These are phyloP conservation scores for Podospora bellae-mahoneyi DNA, from an alignment of 495 filamentous ascomycete genomes.

Conservation along the genomic window DNA sequence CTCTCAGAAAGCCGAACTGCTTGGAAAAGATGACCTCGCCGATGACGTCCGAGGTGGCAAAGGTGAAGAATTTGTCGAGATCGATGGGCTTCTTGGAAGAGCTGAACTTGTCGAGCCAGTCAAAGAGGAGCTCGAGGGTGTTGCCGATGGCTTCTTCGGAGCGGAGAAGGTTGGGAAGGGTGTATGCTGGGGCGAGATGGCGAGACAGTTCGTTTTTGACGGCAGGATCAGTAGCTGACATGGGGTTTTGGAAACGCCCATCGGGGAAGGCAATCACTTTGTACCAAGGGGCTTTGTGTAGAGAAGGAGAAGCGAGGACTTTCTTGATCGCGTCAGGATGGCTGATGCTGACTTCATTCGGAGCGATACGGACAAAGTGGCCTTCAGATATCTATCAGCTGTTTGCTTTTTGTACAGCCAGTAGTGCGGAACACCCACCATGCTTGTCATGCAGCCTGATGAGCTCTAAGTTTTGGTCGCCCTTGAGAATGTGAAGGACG, in stretches of 20 bases:
- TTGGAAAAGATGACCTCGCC: constrained; percentile 37
- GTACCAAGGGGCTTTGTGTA: constrained; percentile 33
- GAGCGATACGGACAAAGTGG: constrained; percentile 47
- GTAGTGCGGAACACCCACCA: constrained; percentile 10
- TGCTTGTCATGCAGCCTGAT: constrained; percentile 43
- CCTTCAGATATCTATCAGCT: constrained; percentile 9
- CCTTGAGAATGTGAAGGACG: constrained; percentile 37
- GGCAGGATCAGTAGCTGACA: constrained; percentile 42
- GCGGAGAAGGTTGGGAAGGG: constrained; percentile 44
- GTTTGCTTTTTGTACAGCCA: too few relatives aligned
- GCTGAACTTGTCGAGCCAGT: constrained; percentile 35
- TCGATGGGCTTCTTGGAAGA: constrained; percentile 26
- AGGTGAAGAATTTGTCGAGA: constrained; percentile 41
- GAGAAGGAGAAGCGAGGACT: constrained; percentile 23
- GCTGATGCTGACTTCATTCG: constrained; percentile 48
- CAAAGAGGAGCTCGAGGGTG: constrained; percentile 32
- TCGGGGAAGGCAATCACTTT: constrained; percentile 42
- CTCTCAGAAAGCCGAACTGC: constrained; percentile 43
- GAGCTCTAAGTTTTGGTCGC: constrained; percentile 38
- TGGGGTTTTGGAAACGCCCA: constrained; percentile 42
- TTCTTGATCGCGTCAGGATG: constrained; percentile 44
- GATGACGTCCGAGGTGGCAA: constrained; percentile 38
- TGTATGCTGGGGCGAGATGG: constrained; percentile 41
- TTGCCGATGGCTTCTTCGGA: constrained; percentile 40
- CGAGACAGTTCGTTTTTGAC: constrained; percentile 38